These are phyloP conservation scores for Colletotrichum sp. DNA, from an alignment of 2,329 filamentous ascomycete genomes.

Conservation along the genomic window DNA sequence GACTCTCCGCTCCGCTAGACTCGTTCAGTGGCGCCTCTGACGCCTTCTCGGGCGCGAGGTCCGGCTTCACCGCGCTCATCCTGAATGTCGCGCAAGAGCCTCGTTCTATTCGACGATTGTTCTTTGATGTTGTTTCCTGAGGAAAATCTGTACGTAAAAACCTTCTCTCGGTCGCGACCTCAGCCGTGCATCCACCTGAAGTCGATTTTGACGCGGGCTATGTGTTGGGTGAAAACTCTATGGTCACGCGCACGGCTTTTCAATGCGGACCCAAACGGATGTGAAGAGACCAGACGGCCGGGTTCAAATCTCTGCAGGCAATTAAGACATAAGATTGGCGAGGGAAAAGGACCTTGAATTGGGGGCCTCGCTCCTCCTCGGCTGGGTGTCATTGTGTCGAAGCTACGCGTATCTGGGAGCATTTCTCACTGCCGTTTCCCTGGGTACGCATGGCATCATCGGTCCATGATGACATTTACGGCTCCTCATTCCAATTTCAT, in stretches of 20 bases:
- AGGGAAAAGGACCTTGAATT: neutral
- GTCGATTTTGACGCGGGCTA: neutral
- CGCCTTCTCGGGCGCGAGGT: conserved; percentile 7
- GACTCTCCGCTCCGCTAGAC: neutral
- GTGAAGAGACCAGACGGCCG: neutral
- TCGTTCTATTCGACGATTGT: neutral
- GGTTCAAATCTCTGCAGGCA: neutral
- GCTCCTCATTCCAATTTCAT: neutral
- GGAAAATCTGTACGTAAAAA: neutral
- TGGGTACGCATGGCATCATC: conserved; percentile 15
- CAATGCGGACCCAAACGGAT: neutral
- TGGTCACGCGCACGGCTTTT: conserved; percentile 6
- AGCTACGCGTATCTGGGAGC: neutral
- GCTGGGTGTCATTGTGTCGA: neutral
- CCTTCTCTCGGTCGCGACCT: neutral
- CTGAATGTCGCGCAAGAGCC: neutral
- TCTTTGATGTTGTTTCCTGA: neutral
- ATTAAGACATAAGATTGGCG: neutral
- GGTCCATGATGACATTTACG: conserved; percentile 15
- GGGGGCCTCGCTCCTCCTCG: neutral
- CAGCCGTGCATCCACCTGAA: neutral
- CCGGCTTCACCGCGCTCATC: conserved; percentile 1
- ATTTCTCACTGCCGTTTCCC: neutral
- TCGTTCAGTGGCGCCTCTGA: neutral
- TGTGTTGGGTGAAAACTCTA: neutral